Conservation (phyloP, 2,329 filamentous ascomycete genomes). For the Penicillium fuscoglaucum region DNA sequence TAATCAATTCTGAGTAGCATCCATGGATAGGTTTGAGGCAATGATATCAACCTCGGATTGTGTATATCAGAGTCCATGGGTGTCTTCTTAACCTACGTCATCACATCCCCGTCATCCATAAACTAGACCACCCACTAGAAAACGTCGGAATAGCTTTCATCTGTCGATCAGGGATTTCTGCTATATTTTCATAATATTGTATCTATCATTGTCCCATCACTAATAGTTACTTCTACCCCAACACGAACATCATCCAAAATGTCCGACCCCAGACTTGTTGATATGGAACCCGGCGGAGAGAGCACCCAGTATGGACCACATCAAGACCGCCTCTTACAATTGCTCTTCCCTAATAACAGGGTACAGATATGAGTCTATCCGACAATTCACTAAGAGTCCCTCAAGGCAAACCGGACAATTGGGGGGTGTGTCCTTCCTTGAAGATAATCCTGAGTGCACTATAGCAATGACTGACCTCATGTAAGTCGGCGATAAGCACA, state of each 20-base stretch:
- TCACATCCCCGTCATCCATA: constrained; percentile 12
- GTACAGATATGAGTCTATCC: constrained; percentile 58
- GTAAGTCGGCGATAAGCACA: constrained; percentile 33
- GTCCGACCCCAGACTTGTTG: constrained; percentile 56
- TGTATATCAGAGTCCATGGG: not conserved
- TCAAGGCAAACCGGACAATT: constrained; percentile 59
- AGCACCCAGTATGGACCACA: constrained; percentile 52
- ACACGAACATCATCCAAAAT: constrained; percentile 33
- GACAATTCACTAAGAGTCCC: constrained; percentile 52
- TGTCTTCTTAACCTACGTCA: constrained; percentile 23
- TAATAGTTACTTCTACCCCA: not conserved
- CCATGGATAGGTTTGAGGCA: not conserved
- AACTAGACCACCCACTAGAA: constrained; percentile 2
- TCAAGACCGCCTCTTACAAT: not conserved
- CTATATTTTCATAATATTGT: not conserved
- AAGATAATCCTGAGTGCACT: not conserved
- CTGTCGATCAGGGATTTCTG: not conserved
- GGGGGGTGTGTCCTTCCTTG: constrained; percentile 44
- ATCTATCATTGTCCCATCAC: not conserved
- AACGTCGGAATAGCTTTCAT: not conserved
- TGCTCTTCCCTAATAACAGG: not conserved
- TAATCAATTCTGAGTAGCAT: not conserved
- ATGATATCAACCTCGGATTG: not conserved
- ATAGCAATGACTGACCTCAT: constrained; percentile 5
- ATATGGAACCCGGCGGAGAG: constrained; percentile 61